These are phyloP conservation scores for Aspergillus sclerotialis DNA, from an alignment of 2,329 filamentous ascomycete species.

Conservation along the genomic window DNA sequence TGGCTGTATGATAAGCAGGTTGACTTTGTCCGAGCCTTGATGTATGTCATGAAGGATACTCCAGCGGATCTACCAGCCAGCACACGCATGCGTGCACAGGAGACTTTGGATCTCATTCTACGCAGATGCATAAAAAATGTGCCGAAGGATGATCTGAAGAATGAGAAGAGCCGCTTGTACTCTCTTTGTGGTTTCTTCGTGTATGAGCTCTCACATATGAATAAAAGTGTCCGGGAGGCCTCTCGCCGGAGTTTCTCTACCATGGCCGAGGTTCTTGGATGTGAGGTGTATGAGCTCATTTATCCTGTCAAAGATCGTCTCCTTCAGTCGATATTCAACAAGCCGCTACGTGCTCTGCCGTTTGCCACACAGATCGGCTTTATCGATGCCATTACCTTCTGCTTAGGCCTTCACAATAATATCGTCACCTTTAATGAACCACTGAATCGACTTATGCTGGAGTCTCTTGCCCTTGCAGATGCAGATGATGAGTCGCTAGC, in stretches of 20 bases:
- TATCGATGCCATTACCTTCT: constrained; percentile 95
- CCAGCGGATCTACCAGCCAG: constrained; percentile 87
- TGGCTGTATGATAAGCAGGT: constrained; percentile 80
- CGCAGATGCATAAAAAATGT: constrained; percentile 70
- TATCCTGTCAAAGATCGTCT: constrained; percentile 85
- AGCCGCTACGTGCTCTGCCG: constrained; percentile 83
- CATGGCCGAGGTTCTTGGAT: constrained; percentile 68
- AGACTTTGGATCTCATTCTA: constrained; percentile 73
- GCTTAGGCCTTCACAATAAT: constrained; percentile 78
- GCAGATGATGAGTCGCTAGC: constrained; percentile 89
- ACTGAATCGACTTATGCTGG: constrained; percentile 81
- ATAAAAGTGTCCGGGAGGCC: constrained; percentile 84
- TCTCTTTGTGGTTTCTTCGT: constrained; percentile 80
- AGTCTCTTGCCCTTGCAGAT: constrained; percentile 88
- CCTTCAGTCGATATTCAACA: constrained; percentile 87
- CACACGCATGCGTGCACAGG: constrained; percentile 74
- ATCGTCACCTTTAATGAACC: constrained; percentile 90
- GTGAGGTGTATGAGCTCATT: constrained; percentile 80
- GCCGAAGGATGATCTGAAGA: constrained; percentile 71
- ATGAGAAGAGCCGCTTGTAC: constrained; percentile 59
- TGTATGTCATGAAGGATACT: constrained; percentile 98
- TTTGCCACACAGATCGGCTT: constrained; percentile 96
- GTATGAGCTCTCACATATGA: constrained; percentile 88
- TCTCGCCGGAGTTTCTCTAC: constrained; percentile 74
- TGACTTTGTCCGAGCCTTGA: constrained; percentile 82